phyloP scores from a whole-genome alignment of 345 rosid species.

The Alliaria petiolata region DNA sequence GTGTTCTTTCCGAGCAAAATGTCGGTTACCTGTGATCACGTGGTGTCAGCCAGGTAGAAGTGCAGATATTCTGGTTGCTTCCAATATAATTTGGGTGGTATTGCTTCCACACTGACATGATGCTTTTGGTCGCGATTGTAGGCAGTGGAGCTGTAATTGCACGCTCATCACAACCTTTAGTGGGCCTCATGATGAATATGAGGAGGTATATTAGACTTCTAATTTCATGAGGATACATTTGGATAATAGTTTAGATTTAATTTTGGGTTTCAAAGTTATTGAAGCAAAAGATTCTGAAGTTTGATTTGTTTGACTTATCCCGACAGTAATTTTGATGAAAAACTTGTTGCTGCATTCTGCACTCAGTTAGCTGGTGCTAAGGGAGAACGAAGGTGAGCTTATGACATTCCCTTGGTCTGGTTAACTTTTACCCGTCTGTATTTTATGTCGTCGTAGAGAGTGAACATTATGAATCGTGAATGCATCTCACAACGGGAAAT shows the following conservation, averaged over 20 bases:
- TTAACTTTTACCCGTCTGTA: neutral
- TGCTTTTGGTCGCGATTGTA: slow-evolving; percentile 32
- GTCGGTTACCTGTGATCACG: slow-evolving; percentile 84
- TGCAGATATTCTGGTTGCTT: slow-evolving; percentile 2
- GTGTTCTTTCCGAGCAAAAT: slow-evolving; percentile 78
- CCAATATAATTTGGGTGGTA: slow-evolving; percentile 5
- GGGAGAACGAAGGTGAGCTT: slow-evolving; percentile 56
- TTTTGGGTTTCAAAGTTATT: slow-evolving; percentile 23
- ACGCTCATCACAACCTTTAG: slow-evolving; percentile 96
- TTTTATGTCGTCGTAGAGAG: neutral
- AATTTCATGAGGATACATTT: neutral
- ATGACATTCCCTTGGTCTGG: neutral
- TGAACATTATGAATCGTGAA: neutral
- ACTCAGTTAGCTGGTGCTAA: slow-evolving; percentile 47
- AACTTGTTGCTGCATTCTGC: slow-evolving; percentile 89
- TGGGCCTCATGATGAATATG: slow-evolving; percentile 96
- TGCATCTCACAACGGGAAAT: neutral
- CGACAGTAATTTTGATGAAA: slow-evolving; percentile 86
- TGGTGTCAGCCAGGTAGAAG: slow-evolving; percentile 91
- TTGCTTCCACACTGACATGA: slow-evolving; percentile 18
- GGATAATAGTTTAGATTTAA: slow-evolving; percentile 2
- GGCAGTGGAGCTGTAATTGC: slow-evolving; percentile 94
- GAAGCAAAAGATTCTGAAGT: neutral
- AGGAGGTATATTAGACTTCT: slow-evolving; percentile 59
- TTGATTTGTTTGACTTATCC: slow-evolving; percentile 18